Base-by-base conservation (phyloP, 768 basidiomycete genomes). In the Pleurotus sapidus region DNA sequence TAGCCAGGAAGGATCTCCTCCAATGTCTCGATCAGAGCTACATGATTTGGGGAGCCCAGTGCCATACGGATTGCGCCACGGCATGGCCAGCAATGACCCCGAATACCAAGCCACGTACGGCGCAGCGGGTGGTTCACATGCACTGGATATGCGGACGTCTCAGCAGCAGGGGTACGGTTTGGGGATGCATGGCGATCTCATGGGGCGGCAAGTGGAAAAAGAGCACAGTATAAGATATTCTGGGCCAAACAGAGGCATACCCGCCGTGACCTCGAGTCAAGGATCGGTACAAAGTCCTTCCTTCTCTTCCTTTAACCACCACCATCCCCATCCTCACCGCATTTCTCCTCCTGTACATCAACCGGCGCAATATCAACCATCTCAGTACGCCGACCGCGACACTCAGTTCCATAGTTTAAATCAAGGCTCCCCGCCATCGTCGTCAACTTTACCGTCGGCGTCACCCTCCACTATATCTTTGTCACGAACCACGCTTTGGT, bases 401-500 rank as follows among this genome's bases (percentile, higher is more conserved):
- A 55, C 27, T 48, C 58, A 59, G 57, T 25, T 40, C 47, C 20
- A 55, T 47, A 56, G 46, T 59, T 40, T 61, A 49, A 59, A 39
- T n/a, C 51, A 54, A n/a, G 51, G 51, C 39, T 54, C 51, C 11
- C 51, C 64, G 27, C 64, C 67, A 65, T 61, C 65, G 66, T 37
- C 67, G 59, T 49, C 63, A 42, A 46, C 48, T 38, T 53, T 65
- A n/a, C 60, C 59, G 20, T 61, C 62, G 46, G 60, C 63, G 56
- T 23, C 46, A 48, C 60, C 69, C 55, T 18, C 67, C 56, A 65
- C 56, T 57, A 61, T 64, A 49, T 58, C 60, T 60, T 57, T 74
- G 37, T 70, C 78, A 48, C 81, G 82, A 68, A 81, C 80, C 59
- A 89, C 91, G 42, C 83, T 93, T 63, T 91, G 85, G 80, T 91